Conservation (phyloP, 164 flowering plant species). For the Stephania cephalantha region DNA sequence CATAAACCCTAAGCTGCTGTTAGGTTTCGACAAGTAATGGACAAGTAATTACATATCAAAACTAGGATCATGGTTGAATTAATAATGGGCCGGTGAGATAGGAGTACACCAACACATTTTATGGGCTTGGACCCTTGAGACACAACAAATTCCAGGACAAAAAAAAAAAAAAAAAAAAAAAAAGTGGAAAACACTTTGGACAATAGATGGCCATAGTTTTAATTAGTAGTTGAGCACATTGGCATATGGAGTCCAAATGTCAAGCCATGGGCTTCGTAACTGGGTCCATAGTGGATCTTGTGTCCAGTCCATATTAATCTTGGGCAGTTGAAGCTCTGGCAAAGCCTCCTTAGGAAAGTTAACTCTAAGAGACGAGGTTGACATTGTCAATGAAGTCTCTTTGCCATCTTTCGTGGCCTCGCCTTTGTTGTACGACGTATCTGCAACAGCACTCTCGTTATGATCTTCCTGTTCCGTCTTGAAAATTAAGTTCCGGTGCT, state of each 20-base stretch:
- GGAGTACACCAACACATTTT: too few relatives aligned
- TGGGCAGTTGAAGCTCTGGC: conserved; percentile 65
- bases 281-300: conserved; percentile 48
- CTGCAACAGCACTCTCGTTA: too few relatives aligned
- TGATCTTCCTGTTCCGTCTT: conserved; percentile 21
- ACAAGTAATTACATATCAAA: too few relatives aligned
- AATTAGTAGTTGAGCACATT: conserved; percentile 18
- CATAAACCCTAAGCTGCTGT: too few relatives aligned
- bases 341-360: conserved; percentile 26
- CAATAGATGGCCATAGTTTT: too few relatives aligned
- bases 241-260: conserved; percentile 31
- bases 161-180: too few relatives aligned
- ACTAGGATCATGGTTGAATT: too few relatives aligned
- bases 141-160: too few relatives aligned
- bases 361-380: conserved; percentile 12
- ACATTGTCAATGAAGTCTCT: background rate
- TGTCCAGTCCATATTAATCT: conserved; percentile 43
- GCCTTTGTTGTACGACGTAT: background rate
- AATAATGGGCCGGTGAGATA: too few relatives aligned
- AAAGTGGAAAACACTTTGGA: too few relatives aligned
- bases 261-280: conserved; percentile 58
- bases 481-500: conserved; percentile 13
- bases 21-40: too few relatives aligned
- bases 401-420: background rate
- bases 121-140: too few relatives aligned